Conservation (phyloP, 1,139 yeast species). For the Ogataea hybrid region DNA sequence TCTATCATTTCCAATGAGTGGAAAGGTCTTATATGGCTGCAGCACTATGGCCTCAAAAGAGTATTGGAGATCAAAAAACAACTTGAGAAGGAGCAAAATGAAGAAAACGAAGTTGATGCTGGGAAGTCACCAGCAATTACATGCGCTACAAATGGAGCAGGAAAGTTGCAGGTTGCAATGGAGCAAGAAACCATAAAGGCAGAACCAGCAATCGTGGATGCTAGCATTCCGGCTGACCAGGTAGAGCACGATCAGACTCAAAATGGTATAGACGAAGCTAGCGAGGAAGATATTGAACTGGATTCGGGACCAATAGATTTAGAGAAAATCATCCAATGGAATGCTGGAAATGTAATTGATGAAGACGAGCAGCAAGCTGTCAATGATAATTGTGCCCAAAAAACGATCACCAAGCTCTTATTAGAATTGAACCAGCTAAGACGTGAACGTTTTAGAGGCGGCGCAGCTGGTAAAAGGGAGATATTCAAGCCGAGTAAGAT, state of each 20-base stretch:
- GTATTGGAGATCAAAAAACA: slow-evolving; percentile 39
- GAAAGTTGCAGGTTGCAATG: too few species aligned
- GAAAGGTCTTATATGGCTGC: slow-evolving; percentile 75
- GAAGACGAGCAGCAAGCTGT: slow-evolving; percentile 54
- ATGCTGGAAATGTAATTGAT: slow-evolving; percentile 48
- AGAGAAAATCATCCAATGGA: slow-evolving; percentile 52
- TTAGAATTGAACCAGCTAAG: slow-evolving; percentile 63
- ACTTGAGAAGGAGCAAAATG: background rate
- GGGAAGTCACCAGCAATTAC: too few species aligned
- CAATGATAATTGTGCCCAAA: slow-evolving; percentile 44
- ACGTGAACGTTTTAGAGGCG: slow-evolving; percentile 41
- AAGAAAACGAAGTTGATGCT: too few species aligned
- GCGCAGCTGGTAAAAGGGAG: background rate
- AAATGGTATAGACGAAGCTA: slow-evolving; percentile 11
- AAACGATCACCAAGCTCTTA: slow-evolving; percentile 55
- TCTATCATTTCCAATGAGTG: slow-evolving; percentile 62
- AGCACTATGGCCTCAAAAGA: slow-evolving; percentile 61
- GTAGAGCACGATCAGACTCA: slow-evolving; percentile 5
- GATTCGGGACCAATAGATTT: slow-evolving; percentile 36
- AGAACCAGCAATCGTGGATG: background rate
- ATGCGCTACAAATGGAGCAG: too few species aligned
- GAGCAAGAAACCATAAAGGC: slow-evolving; percentile 6
- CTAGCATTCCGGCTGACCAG: slow-evolving; percentile 1
- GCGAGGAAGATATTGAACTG: slow-evolving; percentile 6
- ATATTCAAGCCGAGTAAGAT: slow-evolving; percentile 36